phyloP scores from a whole-genome alignment of 169 alveolate species.

The Cryptosporidium bovis region DNA sequence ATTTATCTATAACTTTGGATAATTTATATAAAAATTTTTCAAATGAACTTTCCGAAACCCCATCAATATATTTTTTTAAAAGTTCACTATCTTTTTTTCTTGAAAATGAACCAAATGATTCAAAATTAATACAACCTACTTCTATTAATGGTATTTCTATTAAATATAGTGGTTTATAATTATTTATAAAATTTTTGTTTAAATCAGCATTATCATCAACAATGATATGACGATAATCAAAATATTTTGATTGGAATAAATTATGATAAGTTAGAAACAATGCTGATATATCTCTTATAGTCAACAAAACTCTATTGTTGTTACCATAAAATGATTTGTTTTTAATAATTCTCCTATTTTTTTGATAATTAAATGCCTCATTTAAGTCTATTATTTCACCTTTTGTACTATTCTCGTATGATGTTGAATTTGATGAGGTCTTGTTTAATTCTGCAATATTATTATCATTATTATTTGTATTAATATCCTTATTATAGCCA shows the following conservation, averaged over 20 bases:
- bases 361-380: not conserved
- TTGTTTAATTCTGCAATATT: too few relatives aligned
- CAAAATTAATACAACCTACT: not conserved
- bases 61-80: slow-evolving; percentile 29
- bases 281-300: slow-evolving; percentile 28
- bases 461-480: too few relatives aligned
- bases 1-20: slow-evolving; percentile 25
- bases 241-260: not conserved
- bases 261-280: slow-evolving; percentile 33
- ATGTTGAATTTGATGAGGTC: too few relatives aligned
- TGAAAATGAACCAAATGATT: not conserved
- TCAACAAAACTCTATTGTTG: not conserved
- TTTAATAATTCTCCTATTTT: slow-evolving; percentile 20
- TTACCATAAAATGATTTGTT: slow-evolving; percentile 1
- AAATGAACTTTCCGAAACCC: slow-evolving; percentile 45
- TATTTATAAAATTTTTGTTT: slow-evolving; percentile 19
- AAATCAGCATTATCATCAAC: not conserved
- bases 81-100: not conserved
- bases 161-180: slow-evolving; percentile 16
- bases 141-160: slow-evolving; percentile 53
- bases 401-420: too few relatives aligned
- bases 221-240: not conserved
- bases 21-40: slow-evolving; percentile 42
- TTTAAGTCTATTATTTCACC: not conserved
- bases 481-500: too few relatives aligned